These are phyloP conservation scores for Truncatella angustata DNA, from an alignment of 2,329 filamentous ascomycete species.

Conservation along the genomic window DNA sequence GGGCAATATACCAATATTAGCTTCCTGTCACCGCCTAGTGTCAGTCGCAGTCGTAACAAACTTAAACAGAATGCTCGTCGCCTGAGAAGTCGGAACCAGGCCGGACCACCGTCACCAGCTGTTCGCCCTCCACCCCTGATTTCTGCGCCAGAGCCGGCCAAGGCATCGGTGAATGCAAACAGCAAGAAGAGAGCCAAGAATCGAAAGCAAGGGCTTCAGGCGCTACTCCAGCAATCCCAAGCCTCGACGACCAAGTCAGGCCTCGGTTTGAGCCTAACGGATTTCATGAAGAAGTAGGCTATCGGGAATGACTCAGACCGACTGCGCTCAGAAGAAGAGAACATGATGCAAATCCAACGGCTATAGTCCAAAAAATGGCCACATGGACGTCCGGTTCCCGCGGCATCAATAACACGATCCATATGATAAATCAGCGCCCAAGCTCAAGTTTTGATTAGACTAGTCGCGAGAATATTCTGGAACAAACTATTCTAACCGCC, in stretches of 20 bases:
- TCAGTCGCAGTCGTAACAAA: constrained; percentile 15
- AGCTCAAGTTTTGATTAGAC: too few relatives aligned
- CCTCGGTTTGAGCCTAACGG: constrained; percentile 50
- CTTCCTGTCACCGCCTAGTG: constrained; percentile 35
- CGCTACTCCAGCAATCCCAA: constrained; percentile 56
- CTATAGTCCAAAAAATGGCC: too few relatives aligned
- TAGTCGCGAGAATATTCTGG: constrained; percentile 1
- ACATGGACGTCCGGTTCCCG: too few relatives aligned
- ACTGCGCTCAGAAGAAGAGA: too few relatives aligned
- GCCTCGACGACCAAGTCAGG: constrained; percentile 33
- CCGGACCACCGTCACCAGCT: not conserved
- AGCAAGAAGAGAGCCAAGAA: constrained; percentile 66
- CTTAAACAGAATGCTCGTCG: constrained; percentile 15
- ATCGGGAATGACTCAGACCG: not conserved
- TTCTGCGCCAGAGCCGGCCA: constrained; percentile 20
- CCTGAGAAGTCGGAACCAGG: too few relatives aligned
- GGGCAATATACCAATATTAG: constrained; percentile 38
- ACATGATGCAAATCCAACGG: too few relatives aligned
- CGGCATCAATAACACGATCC: too few relatives aligned
- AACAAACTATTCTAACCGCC: not conserved
- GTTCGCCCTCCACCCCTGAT: not conserved
- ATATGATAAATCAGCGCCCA: too few relatives aligned
- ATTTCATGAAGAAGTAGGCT: constrained; percentile 46
- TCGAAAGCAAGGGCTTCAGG: constrained; percentile 65
- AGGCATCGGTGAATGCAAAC: constrained; percentile 48